These are phyloP conservation scores for Sicyos edulis DNA, from an alignment of 306 rosid genomes.

Conservation along the genomic window DNA sequence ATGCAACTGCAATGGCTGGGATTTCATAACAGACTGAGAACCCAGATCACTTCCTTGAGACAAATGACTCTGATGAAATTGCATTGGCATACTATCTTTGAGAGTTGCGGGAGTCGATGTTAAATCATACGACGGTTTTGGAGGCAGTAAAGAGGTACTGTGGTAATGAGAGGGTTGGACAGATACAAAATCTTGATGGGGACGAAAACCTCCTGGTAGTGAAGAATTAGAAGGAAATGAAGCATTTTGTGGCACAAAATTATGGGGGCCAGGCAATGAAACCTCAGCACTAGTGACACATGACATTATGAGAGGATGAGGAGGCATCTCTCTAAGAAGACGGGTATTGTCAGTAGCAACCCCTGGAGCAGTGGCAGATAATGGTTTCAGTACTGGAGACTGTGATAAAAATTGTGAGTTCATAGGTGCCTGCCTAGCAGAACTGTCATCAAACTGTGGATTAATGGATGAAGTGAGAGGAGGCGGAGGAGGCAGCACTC, in stretches of 20 bases:
- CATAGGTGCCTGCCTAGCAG: slow-evolving; percentile 27
- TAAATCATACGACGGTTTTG: slow-evolving; percentile 37
- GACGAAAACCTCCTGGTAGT: slow-evolving; percentile 35
- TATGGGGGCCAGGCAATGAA: slow-evolving; percentile 35
- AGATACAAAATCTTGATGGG: slow-evolving; percentile 38
- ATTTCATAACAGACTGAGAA: slow-evolving; percentile 38
- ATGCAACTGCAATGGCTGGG: slow-evolving; percentile 30
- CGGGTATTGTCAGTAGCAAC: slow-evolving; percentile 31
- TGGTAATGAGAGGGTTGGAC: slow-evolving; percentile 46
- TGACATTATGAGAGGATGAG: slow-evolving; percentile 26
- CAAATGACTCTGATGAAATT: slow-evolving; percentile 46
- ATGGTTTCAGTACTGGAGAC: slow-evolving; percentile 37
- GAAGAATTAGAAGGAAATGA: slow-evolving; percentile 49
- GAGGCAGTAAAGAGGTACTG: slow-evolving; percentile 54
- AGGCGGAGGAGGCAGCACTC: slow-evolving; percentile 35
- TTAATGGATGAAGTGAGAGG: slow-evolving; percentile 30
- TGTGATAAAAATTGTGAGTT: slow-evolving; percentile 37
- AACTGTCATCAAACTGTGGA: slow-evolving; percentile 33
- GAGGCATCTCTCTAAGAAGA: slow-evolving; percentile 24
- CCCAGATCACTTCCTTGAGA: slow-evolving; percentile 41
- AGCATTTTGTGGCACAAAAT: slow-evolving; percentile 40
- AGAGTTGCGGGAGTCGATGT: slow-evolving; percentile 34
- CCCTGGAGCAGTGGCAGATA: slow-evolving; percentile 27
- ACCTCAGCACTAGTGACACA: slow-evolving; percentile 44
- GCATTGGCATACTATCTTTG: slow-evolving; percentile 38